phyloP scores from a whole-genome alignment of 768 basidiomycete genomes.

The Amanita subjunquillea region DNA sequence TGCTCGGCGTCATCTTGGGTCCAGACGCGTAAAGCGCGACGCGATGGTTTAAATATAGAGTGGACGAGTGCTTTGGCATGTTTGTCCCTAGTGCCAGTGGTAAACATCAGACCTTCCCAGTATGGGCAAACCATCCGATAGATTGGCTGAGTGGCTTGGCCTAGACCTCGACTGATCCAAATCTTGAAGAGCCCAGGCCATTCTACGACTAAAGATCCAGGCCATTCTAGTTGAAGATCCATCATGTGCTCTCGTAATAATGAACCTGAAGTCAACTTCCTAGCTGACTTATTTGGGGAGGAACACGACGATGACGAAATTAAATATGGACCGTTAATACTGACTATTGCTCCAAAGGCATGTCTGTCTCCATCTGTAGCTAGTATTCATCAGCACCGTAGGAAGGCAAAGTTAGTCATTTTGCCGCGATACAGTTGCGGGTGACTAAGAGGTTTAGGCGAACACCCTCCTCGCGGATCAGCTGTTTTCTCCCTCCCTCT shows the following conservation, averaged over 20 bases:
- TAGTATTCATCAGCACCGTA: conserved; percentile 12
- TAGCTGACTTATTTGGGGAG: conserved; percentile 42
- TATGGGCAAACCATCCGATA: not conserved
- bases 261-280: conserved; percentile 29
- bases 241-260: conserved; percentile 2
- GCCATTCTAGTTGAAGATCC: not conserved
- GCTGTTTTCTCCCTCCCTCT: conserved; percentile 59
- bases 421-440: conserved; percentile 5
- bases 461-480: conserved; percentile 66
- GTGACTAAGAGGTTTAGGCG: conserved; percentile 29
- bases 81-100: not conserved
- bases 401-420: conserved; percentile 48
- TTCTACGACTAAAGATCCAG: not conserved
- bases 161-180: not conserved
- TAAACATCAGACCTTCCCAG: conserved; percentile 3
- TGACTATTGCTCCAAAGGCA: conserved; percentile 55
- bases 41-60: not conserved
- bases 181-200: not conserved
- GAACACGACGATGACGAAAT: conserved; percentile 32
- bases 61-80: not conserved
- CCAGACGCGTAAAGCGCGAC: not conserved
- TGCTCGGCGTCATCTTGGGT: conserved; percentile 29
- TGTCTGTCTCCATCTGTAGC: conserved; percentile 8
- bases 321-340: conserved; percentile 39
- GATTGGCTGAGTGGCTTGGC: conserved; percentile 2